Evolutionary conservation across 2,329 filamentous ascomycete genomes (phyloP).

Genomic region (Fusarium virguliforme): DNA sequence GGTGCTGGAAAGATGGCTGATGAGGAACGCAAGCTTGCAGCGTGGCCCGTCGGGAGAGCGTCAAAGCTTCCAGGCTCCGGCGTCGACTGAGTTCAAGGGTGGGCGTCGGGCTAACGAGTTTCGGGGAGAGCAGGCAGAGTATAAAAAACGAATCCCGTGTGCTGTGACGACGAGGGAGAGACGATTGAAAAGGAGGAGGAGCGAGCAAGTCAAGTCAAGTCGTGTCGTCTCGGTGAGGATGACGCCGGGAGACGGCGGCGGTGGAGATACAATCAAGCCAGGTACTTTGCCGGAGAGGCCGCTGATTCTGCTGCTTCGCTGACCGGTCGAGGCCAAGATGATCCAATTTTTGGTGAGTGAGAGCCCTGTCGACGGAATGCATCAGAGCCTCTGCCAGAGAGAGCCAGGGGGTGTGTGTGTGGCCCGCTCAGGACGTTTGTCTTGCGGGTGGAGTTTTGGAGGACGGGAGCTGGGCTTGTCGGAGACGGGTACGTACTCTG

Average conservation of each 20-base stretch:
- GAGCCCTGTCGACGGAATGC: conserved; percentile 40
- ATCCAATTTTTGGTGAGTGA: conserved; percentile 41
- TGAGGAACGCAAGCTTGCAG: conserved; percentile 30
- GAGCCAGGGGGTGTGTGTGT: conserved; percentile 24
- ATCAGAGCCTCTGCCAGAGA: conserved; percentile 38
- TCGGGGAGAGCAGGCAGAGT: conserved; percentile 15
- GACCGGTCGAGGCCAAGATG: conserved; percentile 44
- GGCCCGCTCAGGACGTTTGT: conserved; percentile 36
- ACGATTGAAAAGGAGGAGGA: conserved; percentile 37
- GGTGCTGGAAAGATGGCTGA: conserved; percentile 21
- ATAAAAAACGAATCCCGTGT: conserved; percentile 23
- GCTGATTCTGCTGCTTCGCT: conserved; percentile 37
- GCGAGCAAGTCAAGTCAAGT: too few species aligned
- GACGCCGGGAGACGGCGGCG: conserved; percentile 44
- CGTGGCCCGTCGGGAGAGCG: conserved; percentile 14
- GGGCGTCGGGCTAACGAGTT: conserved; percentile 17
- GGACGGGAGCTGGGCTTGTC: conserved; percentile 22
- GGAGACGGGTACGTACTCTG: conserved; percentile 30
- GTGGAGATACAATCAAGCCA: conserved; percentile 33
- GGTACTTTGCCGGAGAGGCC: conserved; percentile 43
- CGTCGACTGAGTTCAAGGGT: conserved; percentile 35
- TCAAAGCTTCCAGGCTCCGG: conserved; percentile 26
- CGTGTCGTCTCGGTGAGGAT: conserved; percentile 33
- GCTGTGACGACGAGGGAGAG: conserved; percentile 27
- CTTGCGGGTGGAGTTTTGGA: conserved; percentile 21